A percentile compares a stretch with the other conserved stretches of the same genome.
phyloP scores from a whole-genome alignment of 768 basidiomycete genomes.

The Mycena latifolia region DNA sequence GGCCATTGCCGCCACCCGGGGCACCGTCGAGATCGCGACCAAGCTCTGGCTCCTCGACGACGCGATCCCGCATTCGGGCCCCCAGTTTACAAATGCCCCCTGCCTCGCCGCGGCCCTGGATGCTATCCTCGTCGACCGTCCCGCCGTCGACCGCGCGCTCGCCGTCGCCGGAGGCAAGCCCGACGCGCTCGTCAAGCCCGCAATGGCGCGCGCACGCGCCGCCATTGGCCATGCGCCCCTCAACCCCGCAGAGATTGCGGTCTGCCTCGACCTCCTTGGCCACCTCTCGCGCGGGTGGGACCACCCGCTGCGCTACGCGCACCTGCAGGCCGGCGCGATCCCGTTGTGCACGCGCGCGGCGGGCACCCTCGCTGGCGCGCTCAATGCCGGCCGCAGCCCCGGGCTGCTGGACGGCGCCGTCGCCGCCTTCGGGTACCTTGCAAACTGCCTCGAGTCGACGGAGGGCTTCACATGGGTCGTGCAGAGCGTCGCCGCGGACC shows the following conservation, averaged over 20 bases:
- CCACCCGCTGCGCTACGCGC: slow-evolving; percentile 48
- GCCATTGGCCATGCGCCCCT: slow-evolving; percentile 37
- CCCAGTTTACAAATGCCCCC: slow-evolving; percentile 40
- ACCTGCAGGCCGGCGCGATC: slow-evolving; percentile 47
- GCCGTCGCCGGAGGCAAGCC: slow-evolving; percentile 43
- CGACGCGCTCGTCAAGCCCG: slow-evolving; percentile 43
- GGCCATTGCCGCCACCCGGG: slow-evolving; percentile 46
- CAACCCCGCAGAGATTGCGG: slow-evolving; percentile 36
- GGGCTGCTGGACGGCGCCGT: slow-evolving; percentile 43
- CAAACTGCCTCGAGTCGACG: slow-evolving; percentile 51
- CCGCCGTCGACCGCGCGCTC: slow-evolving; percentile 45
- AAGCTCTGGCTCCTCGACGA: slow-evolving; percentile 50
- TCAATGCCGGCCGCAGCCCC: slow-evolving; percentile 36
- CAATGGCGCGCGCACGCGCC: slow-evolving; percentile 42
- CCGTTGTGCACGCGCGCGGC: slow-evolving; percentile 45
- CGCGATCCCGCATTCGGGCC: slow-evolving; percentile 31
- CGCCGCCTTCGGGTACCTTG: slow-evolving; percentile 46
- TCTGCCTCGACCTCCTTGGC: slow-evolving; percentile 48
- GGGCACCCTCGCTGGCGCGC: slow-evolving; percentile 39
- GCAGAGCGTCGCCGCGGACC: slow-evolving; percentile 47
- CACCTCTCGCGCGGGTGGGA: slow-evolving; percentile 43
- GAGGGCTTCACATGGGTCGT: slow-evolving; percentile 54
- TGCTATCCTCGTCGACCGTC: slow-evolving; percentile 39
- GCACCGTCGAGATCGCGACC: slow-evolving; percentile 50
- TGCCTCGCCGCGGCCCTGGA: slow-evolving; percentile 46